Evolutionary conservation across 768 basidiomycete genomes (phyloP).

Genomic region (Tulasnella sp.): DNA sequence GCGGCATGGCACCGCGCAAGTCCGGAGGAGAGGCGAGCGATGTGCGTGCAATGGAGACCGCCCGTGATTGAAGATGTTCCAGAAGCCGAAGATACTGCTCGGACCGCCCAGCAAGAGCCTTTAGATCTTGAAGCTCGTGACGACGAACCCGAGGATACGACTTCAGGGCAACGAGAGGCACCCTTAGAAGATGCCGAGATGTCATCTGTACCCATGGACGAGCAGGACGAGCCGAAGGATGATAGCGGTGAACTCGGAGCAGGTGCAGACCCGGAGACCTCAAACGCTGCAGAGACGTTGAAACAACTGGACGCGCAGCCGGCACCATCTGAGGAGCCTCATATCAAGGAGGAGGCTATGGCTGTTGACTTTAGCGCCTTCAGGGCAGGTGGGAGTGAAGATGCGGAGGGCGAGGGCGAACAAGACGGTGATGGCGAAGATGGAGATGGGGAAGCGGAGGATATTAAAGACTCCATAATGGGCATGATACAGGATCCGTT

Average conservation of each 20-base stretch:
- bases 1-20: conserved; percentile 80
- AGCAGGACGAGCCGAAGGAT: neutral
- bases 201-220: neutral
- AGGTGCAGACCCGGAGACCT: neutral
- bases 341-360: conserved; percentile 16
- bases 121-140: conserved; percentile 1
- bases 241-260: neutral
- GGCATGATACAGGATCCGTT: neutral
- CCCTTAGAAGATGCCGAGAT: conserved; percentile 30
- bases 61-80: conserved; percentile 18
- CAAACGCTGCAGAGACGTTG: conserved; percentile 4
- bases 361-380: conserved; percentile 18
- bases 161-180: conserved; percentile 36
- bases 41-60: conserved; percentile 39
- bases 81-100: neutral
- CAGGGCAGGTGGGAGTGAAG: conserved; percentile 10
- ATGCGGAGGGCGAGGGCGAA: conserved; percentile 21
- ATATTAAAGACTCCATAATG: neutral
- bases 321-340: conserved; percentile 24
- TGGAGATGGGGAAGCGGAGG: conserved; percentile 22
- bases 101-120: neutral
- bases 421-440: conserved; percentile 23
- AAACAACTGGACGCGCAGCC: conserved; percentile 1
- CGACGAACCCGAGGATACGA: neutral
- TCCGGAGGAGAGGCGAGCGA: conserved; percentile 52